phyloP scores from a whole-genome alignment of 1,139 yeast species.

The Suhomyces choctaworum region DNA sequence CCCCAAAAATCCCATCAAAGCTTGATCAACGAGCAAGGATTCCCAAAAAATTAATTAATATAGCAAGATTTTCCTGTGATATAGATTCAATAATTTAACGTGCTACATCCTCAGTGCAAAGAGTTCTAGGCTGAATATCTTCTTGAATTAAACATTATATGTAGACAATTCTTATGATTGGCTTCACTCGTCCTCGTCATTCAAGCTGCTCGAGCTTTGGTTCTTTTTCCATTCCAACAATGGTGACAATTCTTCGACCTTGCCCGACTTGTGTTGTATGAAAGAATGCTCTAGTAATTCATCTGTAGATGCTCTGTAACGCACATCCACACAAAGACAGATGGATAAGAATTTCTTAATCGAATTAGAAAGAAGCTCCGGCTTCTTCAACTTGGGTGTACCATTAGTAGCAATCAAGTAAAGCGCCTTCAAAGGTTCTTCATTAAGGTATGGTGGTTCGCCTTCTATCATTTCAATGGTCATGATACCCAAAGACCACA shows the following conservation, averaged over 20 bases:
- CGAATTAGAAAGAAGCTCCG: constrained; percentile 73
- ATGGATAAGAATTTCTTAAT: constrained; percentile 87
- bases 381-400: constrained; percentile 89
- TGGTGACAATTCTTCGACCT: constrained; percentile 63
- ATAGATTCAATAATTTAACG: too few species aligned
- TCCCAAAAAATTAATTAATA: constrained; percentile 23
- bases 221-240: constrained; percentile 66
- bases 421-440: constrained; percentile 87
- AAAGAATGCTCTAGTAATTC: constrained; percentile 83
- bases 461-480: constrained; percentile 98
- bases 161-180: too few species aligned
- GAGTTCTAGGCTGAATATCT: too few species aligned
- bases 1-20: constrained; percentile 60
- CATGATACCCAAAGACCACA: constrained; percentile 98
- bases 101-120: too few species aligned
- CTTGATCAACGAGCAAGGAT: constrained; percentile 50
- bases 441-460: constrained; percentile 96
- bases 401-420: constrained; percentile 96
- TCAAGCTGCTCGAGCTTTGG: constrained; percentile 7
- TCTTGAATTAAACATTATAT: too few species aligned
- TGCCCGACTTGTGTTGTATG: constrained; percentile 68
- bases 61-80: too few species aligned
- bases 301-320: constrained; percentile 86
- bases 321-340: constrained; percentile 93
- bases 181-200: constrained; percentile 5